A percentile compares a stretch with the other conserved stretches of the same genome.
Conservation (phyloP, 78 protist genomes). For the Tieghemostelium lacteum region DNA sequence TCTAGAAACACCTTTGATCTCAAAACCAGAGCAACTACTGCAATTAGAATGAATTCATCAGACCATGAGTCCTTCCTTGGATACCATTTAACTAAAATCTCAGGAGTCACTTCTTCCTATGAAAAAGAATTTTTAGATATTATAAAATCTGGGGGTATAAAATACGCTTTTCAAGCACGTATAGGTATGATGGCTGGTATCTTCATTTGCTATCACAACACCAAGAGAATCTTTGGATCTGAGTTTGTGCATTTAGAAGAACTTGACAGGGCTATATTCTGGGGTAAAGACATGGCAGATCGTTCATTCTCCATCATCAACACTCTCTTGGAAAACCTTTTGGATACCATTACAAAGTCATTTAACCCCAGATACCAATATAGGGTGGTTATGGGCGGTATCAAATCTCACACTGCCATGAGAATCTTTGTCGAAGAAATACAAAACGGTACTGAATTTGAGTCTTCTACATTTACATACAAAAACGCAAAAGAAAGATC, state of each 20-base stretch:
- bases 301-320: conserved; percentile 16
- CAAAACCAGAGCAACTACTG: conserved; percentile 80
- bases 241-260: conserved; percentile 64
- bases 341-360: not conserved
- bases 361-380: not conserved
- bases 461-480: not conserved
- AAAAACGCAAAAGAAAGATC: not conserved
- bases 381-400: not conserved
- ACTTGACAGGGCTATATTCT: conserved; percentile 45
- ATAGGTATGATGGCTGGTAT: conserved; percentile 87
- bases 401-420: not conserved
- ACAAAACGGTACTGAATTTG: not conserved
- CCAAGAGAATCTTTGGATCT: conserved; percentile 85
- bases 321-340: not conserved
- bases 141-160: conserved; percentile 74
- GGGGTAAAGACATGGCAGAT: conserved; percentile 43
- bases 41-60: conserved; percentile 48
- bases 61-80: not conserved
- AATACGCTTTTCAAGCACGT: conserved; percentile 70
- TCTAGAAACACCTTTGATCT: conserved; percentile 78
- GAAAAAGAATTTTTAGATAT: conserved; percentile 84
- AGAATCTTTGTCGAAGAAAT: conserved; percentile 27
- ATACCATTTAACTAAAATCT: conserved; percentile 11
- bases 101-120: not conserved
- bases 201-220: conserved; percentile 86